Base-by-base conservation (phyloP, 225 moss, liverwort and hornwort species). In the Rhytidiadelphus loreus region DNA sequence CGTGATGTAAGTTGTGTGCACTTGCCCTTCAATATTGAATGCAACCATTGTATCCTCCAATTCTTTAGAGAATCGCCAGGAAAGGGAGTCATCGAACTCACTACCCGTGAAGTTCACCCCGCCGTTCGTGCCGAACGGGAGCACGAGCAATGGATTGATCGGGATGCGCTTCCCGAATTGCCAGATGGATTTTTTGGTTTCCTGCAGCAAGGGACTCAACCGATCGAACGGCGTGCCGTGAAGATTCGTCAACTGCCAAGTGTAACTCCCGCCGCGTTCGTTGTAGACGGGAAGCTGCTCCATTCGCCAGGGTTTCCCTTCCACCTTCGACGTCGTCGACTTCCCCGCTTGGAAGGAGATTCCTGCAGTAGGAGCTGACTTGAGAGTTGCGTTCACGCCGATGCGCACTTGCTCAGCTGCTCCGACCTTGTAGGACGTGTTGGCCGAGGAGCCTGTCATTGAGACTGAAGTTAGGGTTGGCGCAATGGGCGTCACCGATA, bases 291-390 rank as follows among this genome's bases (percentile, higher is more conserved):
- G 92, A 17, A 93, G 90, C 66, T 93, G 93, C 85, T 93, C 93
- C 88, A 93, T 86, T 41, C 77, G 84, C 93, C 93, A 93, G 6
- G 93, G 93, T 77, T 89, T 91, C 20, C 90, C 92, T 72, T 92
- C 90, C 64, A 92, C 77, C 53, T 92, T 92, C 23, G 92, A 43
- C 60, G 24, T 57, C 26, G 88, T 87, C 41, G 89, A 16, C 55
- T 77, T 93, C 77, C 88, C 87, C 44, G 88, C 90, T 22, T 87
- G 71, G 50, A 93, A 66, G 33, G 61, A 37, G 28, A 92, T 86
- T 13, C 92, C 92, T n/a, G 90, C 90, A 62, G 88, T 83, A 4
- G 91, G 90, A 10, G 89, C 90, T 50, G 90, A n/a, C 62, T 90
- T 92, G 39, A 93, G 71, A 52, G 80, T 84, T 32, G 91, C 90